These are phyloP conservation scores for Rutstroemia sp. DNA, from an alignment of 2,329 filamentous ascomycete genomes.

Conservation along the genomic window DNA sequence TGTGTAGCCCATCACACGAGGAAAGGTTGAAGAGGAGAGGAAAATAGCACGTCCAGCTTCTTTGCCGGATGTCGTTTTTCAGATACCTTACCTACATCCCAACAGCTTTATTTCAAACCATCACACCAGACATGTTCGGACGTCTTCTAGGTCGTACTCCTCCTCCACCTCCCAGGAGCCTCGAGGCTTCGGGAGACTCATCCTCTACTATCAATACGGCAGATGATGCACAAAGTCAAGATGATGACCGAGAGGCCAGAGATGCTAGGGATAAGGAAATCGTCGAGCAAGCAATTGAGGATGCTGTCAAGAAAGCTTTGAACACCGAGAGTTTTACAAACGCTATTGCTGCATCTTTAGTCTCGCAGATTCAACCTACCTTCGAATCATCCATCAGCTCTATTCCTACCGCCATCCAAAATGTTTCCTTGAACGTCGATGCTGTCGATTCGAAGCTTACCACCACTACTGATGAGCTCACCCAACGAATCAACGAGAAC, in stretches of 20 bases:
- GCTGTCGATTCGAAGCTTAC: slow-evolving; percentile 21
- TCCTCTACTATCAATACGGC: neutral
- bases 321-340: slow-evolving; percentile 23
- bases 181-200: neutral
- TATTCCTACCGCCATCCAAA: slow-evolving; percentile 7
- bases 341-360: slow-evolving; percentile 24
- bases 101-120: slow-evolving; percentile 5
- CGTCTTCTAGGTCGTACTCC: slow-evolving; percentile 6
- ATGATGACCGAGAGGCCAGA: too few species aligned
- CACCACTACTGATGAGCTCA: slow-evolving; percentile 18
- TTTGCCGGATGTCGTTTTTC: slow-evolving; percentile 12
- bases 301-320: slow-evolving; percentile 21
- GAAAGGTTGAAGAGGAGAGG: slow-evolving; percentile 3
- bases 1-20: slow-evolving; percentile 3
- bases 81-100: slow-evolving; percentile 9
- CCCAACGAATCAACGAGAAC: slow-evolving; percentile 19
- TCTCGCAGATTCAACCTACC: slow-evolving; percentile 24
- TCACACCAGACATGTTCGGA: slow-evolving; percentile 9
- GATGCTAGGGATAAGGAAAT: slow-evolving; percentile 18
- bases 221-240: neutral
- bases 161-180: slow-evolving; percentile 8
- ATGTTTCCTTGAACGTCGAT: slow-evolving; percentile 14
- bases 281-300: slow-evolving; percentile 19
- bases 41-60: slow-evolving; percentile 3
- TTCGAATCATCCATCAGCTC: slow-evolving; percentile 22